These are phyloP conservation scores for Pleurotus cornucopiae DNA, from an alignment of 768 basidiomycete genomes.

Conservation along the genomic window DNA sequence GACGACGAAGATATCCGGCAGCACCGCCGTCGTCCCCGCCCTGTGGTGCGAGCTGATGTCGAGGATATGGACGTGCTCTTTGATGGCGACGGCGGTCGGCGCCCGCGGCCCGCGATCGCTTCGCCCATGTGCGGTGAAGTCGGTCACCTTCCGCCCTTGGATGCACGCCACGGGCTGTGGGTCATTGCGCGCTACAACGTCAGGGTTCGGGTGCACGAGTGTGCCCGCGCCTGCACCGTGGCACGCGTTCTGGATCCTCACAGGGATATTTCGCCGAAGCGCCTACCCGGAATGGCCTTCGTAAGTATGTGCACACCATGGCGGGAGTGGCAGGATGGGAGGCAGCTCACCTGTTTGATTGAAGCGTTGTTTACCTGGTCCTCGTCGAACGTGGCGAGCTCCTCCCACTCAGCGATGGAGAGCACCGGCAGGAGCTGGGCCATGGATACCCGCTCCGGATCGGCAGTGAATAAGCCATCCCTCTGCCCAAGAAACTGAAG, in stretches of 20 bases:
- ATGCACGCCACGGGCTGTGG: conserved; percentile 12
- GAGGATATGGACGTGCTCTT: conserved; percentile 87
- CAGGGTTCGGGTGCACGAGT: conserved; percentile 82
- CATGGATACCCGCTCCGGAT: conserved; percentile 92
- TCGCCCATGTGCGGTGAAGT: conserved; percentile 12
- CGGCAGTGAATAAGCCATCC: conserved; percentile 97
- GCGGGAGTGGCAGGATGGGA: too few species aligned
- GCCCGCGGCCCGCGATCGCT: conserved; percentile 30
- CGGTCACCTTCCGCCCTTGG: not conserved
- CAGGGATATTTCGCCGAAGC: conserved; percentile 86
- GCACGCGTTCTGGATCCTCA: conserved; percentile 96
- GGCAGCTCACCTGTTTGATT: conserved; percentile 74
- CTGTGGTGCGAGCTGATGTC: conserved; percentile 95
- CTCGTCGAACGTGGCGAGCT: conserved; percentile 91
- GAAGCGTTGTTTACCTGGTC: conserved; percentile 98
- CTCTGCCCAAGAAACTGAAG: conserved; percentile 99
- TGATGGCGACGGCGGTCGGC: conserved; percentile 96
- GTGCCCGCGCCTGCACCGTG: conserved; percentile 88
- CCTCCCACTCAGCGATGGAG: conserved; percentile 95
- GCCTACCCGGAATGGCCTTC: conserved; percentile 38
- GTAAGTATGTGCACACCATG: not conserved
- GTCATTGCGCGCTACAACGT: conserved; percentile 32
- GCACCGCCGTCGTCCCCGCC: conserved; percentile 93
- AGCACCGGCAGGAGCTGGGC: conserved; percentile 90
- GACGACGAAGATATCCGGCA: conserved; percentile 88